Conservation (phyloP, 2,329 filamentous ascomycete genomes). For the Hymenotorrendiella dingleyae region DNA sequence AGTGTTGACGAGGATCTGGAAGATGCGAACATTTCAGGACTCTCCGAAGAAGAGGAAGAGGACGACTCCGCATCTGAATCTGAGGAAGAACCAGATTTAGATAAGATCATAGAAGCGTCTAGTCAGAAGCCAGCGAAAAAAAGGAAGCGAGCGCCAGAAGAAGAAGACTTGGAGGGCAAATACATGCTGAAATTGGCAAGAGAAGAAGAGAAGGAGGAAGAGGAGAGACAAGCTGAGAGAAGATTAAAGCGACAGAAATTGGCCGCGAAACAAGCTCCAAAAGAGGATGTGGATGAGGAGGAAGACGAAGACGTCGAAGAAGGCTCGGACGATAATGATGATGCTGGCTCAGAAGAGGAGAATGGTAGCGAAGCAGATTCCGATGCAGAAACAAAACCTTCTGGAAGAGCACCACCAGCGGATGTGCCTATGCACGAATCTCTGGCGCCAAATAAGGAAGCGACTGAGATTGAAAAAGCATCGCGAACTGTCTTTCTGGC, state of each 20-base stretch:
- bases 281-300: conserved; percentile 28
- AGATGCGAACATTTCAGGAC: conserved; percentile 27
- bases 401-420: conserved; percentile 36
- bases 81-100: conserved; percentile 33
- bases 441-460: conserved; percentile 46
- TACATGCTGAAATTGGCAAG: conserved; percentile 62
- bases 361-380: conserved; percentile 25
- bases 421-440: conserved; percentile 48
- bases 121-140: conserved; percentile 40
- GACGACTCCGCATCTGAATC: conserved; percentile 28
- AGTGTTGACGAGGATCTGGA: conserved; percentile 32
- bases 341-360: conserved; percentile 20
- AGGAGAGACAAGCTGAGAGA: conserved; percentile 36
- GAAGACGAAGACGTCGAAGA: conserved; percentile 25
- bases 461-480: conserved; percentile 72
- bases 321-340: conserved; percentile 24
- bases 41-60: conserved; percentile 27
- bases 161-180: conserved; percentile 62
- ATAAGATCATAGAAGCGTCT: conserved; percentile 41
- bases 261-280: conserved; percentile 33
- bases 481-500: conserved; percentile 86
- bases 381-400: conserved; percentile 29
- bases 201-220: conserved; percentile 51
- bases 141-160: conserved; percentile 54
- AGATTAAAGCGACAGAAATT: conserved; percentile 48